These are phyloP conservation scores for Aspergillus amoenus DNA, from an alignment of 2,329 filamentous ascomycete genomes.

Conservation along the genomic window DNA sequence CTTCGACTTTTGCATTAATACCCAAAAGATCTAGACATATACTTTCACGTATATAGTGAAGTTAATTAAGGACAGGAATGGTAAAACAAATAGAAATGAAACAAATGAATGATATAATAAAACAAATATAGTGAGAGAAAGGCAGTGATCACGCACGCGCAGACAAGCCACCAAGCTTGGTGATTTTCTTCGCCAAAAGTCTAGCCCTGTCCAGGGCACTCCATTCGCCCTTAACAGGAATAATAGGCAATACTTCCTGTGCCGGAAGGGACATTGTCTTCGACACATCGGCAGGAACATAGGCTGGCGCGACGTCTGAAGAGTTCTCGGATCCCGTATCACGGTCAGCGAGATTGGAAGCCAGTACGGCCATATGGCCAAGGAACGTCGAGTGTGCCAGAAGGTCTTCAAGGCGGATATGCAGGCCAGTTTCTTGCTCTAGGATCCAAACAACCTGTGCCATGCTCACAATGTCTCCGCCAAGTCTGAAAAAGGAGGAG, in stretches of 20 bases:
- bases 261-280: background rate
- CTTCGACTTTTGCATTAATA: background rate
- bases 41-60: background rate
- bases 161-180: constrained; percentile 26
- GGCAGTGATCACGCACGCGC: constrained; percentile 19
- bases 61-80: background rate
- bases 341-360: constrained; percentile 27
- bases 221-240: constrained; percentile 20
- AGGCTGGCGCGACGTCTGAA: background rate
- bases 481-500: constrained; percentile 43
- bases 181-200: constrained; percentile 29
- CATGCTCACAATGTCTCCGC: constrained; percentile 43
- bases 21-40: background rate
- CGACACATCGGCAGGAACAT: background rate
- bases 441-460: constrained; percentile 43
- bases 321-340: constrained; percentile 17
- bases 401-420: constrained; percentile 40
- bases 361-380: constrained; percentile 40
- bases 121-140: constrained; percentile 1
- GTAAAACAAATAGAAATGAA: background rate
- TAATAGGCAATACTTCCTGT: background rate
- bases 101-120: background rate
- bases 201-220: constrained; percentile 26
- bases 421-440: constrained; percentile 38
- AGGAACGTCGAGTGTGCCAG: constrained; percentile 43